Evolutionary conservation across 495 filamentous ascomycete species (phyloP).

Genomic region (Paragyromitra xinjiangensis): DNA sequence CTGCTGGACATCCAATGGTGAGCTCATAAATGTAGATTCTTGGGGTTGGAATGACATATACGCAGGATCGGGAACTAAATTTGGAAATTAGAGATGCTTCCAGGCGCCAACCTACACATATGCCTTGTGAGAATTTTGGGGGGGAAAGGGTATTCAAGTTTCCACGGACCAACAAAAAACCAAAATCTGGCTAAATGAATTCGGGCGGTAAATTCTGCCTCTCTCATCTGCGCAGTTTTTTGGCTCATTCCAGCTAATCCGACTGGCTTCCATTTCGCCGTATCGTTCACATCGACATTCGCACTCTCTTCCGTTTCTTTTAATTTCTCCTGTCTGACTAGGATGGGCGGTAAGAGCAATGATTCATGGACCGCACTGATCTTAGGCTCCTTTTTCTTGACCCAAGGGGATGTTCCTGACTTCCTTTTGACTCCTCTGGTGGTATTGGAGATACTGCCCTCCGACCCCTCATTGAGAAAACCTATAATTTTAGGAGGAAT

Average conservation of each 20-base stretch:
- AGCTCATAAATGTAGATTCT: not conserved
- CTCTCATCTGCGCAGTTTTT: conserved; percentile 47
- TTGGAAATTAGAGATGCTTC: conserved; percentile 24
- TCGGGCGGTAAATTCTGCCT: conserved; percentile 47
- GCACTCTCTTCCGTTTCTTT: not conserved
- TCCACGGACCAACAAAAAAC: conserved; percentile 47
- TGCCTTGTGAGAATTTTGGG: not conserved
- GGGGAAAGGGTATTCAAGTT: conserved; percentile 15
- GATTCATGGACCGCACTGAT: not conserved
- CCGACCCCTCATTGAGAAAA: not conserved
- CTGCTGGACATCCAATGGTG: not conserved
- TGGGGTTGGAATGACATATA: not conserved
- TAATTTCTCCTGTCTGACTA: not conserved
- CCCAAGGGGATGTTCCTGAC: conserved; percentile 4
- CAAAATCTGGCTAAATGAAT: conserved; percentile 51
- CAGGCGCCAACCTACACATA: not conserved
- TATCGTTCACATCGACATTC: not conserved
- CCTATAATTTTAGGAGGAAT: conserved; percentile 17
- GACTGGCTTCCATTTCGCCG: conserved; percentile 40
- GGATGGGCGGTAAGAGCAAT: not conserved
- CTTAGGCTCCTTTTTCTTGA: conserved; percentile 23
- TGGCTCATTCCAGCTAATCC: conserved; percentile 41
- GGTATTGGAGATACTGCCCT: not conserved
- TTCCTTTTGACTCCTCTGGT: conserved; percentile 29
- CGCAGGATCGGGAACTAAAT: conserved; percentile 38